Percentiles rank a stretch among this genome's conserved stretches.
phyloP scores from a whole-genome alignment of 441 rosid species.

The Populus hybrid region DNA sequence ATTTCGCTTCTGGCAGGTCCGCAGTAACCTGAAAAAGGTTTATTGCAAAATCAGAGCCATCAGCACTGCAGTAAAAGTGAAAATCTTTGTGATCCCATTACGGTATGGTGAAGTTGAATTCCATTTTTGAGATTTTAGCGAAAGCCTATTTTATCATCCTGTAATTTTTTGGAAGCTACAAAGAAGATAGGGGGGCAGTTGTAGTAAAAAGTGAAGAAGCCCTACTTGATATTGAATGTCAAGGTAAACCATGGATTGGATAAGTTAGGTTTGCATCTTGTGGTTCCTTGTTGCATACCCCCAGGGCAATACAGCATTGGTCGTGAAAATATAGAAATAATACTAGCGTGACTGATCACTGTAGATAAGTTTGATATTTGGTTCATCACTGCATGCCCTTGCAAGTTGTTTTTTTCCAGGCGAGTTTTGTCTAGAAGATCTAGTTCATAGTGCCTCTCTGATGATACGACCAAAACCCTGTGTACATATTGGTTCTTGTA shows the following conservation, averaged over 20 bases:
- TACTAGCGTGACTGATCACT: background rate
- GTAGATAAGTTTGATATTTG: background rate
- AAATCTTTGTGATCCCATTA: background rate
- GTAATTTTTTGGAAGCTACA: background rate
- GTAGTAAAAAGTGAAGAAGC: background rate
- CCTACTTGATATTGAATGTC: background rate
- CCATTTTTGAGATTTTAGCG: background rate
- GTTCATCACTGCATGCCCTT: background rate
- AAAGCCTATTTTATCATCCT: background rate
- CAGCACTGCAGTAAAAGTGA: background rate
- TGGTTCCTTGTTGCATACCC: background rate
- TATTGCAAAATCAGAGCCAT: conserved; percentile 5
- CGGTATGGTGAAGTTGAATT: background rate
- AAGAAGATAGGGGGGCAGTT: background rate
- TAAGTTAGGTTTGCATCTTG: background rate
- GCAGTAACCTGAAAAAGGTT: background rate
- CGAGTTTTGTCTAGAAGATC: background rate
- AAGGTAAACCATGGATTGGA: background rate
- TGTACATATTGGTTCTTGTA: background rate
- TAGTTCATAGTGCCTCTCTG: background rate
- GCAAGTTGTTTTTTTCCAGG: background rate
- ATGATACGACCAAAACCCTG: background rate
- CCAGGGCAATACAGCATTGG: background rate
- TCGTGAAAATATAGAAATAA: background rate
- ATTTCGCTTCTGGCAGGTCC: conserved; percentile 7